Percentiles rank a stretch among this genome's conserved stretches.
Conservation (phyloP, 768 basidiomycete genomes). For the Panellus pusillus region DNA sequence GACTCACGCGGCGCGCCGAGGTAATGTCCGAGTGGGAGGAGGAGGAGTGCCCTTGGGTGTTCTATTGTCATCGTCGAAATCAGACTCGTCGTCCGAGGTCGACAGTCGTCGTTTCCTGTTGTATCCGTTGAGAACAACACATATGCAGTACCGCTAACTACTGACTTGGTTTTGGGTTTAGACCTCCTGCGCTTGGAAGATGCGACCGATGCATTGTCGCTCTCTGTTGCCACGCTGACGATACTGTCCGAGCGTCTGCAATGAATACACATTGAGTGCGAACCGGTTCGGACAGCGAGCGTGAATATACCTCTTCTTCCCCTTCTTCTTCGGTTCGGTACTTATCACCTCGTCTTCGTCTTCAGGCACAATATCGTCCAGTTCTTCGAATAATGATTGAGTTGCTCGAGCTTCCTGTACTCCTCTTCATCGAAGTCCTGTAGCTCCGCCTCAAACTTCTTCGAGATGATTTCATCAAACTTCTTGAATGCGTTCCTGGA, state of each 20-base stretch:
- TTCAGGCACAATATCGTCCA: constrained; percentile 70
- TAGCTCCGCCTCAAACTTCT: constrained; percentile 72
- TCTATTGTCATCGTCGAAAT: constrained; percentile 34
- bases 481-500: constrained; percentile 69
- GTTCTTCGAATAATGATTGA: constrained; percentile 64
- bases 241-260: constrained; percentile 62
- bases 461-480: constrained; percentile 65
- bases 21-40: constrained; percentile 46
- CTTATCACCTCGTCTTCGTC: constrained; percentile 57
- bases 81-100: constrained; percentile 44
- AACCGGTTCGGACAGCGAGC: background rate
- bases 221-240: constrained; percentile 43
- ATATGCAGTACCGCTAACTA: background rate
- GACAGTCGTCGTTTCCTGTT: constrained; percentile 58
- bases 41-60: constrained; percentile 35
- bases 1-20: constrained; percentile 60
- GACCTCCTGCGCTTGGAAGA: constrained; percentile 30
- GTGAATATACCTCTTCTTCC: constrained; percentile 46
- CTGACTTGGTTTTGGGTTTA: constrained; percentile 44
- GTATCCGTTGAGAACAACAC: background rate
- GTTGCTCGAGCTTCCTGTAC: constrained; percentile 59
- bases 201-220: constrained; percentile 37
- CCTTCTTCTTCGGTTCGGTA: constrained; percentile 40
- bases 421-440: constrained; percentile 74
- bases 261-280: background rate